Conservation (phyloP, 768 basidiomycete species). For the Pholiota conissans region DNA sequence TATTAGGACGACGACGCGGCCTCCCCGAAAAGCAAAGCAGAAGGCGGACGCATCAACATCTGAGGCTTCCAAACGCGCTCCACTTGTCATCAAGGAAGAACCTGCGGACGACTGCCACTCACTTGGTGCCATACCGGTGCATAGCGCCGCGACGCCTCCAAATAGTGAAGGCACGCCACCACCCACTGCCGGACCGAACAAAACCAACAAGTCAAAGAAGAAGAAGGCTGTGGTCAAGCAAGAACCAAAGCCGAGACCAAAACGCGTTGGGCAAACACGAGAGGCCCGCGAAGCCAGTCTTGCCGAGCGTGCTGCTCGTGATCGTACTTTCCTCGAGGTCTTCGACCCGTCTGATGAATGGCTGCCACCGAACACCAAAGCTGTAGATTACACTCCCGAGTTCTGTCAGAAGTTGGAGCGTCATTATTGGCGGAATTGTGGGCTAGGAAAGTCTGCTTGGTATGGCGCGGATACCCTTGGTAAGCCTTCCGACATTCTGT, state of each 20-base stretch:
- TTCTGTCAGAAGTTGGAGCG: conserved; percentile 88
- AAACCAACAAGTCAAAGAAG: conserved; percentile 16
- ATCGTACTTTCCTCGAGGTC: conserved; percentile 58
- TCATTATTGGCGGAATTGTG: conserved; percentile 89
- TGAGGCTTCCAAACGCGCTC: conserved; percentile 46
- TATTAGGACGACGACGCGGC: not conserved
- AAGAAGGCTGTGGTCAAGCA: conserved; percentile 22
- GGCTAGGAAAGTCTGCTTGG: conserved; percentile 89
- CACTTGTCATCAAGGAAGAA: conserved; percentile 48
- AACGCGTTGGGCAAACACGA: conserved; percentile 39
- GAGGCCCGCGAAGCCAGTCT: conserved; percentile 51
- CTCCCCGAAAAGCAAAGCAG: conserved; percentile 2
- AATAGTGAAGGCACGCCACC: conserved; percentile 36
- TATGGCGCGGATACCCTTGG: conserved; percentile 97
- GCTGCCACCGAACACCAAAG: conserved; percentile 73
- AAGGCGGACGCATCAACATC: conserved; percentile 35
- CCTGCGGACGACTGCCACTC: conserved; percentile 35
- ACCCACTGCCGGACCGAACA: conserved; percentile 19
- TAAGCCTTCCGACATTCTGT: conserved; percentile 27
- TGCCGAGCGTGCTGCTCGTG: conserved; percentile 45
- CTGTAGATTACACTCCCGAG: conserved; percentile 83
- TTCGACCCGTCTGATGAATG: conserved; percentile 78
- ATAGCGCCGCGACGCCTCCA: conserved; percentile 35
- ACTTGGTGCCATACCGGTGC: conserved; percentile 18
- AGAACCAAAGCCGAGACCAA: conserved; percentile 31